These are phyloP conservation scores for Volvox reticuliferus DNA, from an alignment of 139 green algal species.

Conservation along the genomic window DNA sequence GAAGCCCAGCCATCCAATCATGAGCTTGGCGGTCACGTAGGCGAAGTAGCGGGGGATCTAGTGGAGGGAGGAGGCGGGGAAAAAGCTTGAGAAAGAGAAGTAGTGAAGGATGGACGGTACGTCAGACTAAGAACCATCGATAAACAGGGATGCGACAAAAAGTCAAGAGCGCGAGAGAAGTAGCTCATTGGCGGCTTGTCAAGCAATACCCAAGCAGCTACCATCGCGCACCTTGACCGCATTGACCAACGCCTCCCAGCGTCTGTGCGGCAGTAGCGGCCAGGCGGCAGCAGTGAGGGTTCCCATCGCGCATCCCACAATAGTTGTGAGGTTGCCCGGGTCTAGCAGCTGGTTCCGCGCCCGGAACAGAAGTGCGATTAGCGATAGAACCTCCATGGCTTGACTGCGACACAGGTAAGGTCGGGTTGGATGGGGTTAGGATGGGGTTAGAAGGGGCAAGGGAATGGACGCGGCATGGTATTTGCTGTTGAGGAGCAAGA, in stretches of 20 bases:
- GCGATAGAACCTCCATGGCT: background rate
- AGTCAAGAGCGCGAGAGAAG: too few relatives aligned
- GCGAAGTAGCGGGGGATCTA: constrained; percentile 13
- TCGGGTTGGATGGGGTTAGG: background rate
- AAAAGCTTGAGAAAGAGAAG: too few relatives aligned
- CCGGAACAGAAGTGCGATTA: constrained; percentile 23
- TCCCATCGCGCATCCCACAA: background rate
- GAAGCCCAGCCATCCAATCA: constrained; percentile 29
- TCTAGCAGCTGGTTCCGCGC: constrained; percentile 17
- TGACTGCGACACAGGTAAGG: background rate
- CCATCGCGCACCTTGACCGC: constrained; percentile 2
- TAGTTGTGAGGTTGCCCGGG: constrained; percentile 10
- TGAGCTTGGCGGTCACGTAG: constrained; percentile 32
- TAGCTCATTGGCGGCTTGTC: too few relatives aligned
- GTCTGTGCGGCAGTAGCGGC: background rate
- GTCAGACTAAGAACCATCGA: too few relatives aligned
- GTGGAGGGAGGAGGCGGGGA: too few relatives aligned
- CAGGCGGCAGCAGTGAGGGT: background rate
- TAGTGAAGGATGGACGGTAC: too few relatives aligned
- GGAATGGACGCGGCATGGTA: too few relatives aligned
- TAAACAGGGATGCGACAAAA: too few relatives aligned
- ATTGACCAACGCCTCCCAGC: background rate
- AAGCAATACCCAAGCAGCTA: too few relatives aligned
- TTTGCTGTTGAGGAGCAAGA: too few relatives aligned
- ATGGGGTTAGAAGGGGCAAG: background rate